phyloP scores from a whole-genome alignment of 768 basidiomycete genomes.

The Tylopilus subfusipes region DNA sequence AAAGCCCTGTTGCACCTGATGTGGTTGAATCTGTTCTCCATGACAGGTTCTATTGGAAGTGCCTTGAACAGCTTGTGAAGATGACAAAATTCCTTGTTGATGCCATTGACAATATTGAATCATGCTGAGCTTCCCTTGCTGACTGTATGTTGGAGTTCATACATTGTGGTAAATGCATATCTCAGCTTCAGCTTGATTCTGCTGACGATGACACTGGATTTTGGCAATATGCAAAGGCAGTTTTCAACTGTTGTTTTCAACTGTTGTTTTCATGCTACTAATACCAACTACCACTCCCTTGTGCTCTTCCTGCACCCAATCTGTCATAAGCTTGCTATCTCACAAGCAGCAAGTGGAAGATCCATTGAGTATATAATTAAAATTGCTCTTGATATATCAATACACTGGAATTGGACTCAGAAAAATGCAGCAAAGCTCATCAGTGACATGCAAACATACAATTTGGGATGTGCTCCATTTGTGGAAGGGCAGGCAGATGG shows the following conservation, averaged over 20 bases:
- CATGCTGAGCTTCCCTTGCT: background rate
- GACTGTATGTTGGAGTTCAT: background rate
- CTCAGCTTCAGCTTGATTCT: background rate
- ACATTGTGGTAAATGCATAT: background rate
- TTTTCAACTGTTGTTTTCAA: background rate
- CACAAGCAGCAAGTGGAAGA: background rate
- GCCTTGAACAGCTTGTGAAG: background rate
- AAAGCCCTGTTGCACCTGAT: background rate
- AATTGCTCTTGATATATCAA: background rate
- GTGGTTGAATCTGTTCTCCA: background rate
- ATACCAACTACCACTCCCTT: background rate
- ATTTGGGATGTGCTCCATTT: background rate
- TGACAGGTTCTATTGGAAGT: background rate
- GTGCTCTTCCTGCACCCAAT: background rate
- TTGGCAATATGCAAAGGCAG: background rate
- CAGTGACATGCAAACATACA: background rate
- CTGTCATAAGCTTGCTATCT: background rate
- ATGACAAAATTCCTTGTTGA: background rate
- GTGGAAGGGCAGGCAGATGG: background rate
- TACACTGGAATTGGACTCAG: background rate
- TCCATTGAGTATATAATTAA: background rate
- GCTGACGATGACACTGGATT: background rate
- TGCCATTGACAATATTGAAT: background rate
- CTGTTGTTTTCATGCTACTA: background rate
- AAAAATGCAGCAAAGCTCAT: background rate